phyloP scores from a whole-genome alignment of 192 early-diverging fungal species.

The Coemansia sp. region DNA sequence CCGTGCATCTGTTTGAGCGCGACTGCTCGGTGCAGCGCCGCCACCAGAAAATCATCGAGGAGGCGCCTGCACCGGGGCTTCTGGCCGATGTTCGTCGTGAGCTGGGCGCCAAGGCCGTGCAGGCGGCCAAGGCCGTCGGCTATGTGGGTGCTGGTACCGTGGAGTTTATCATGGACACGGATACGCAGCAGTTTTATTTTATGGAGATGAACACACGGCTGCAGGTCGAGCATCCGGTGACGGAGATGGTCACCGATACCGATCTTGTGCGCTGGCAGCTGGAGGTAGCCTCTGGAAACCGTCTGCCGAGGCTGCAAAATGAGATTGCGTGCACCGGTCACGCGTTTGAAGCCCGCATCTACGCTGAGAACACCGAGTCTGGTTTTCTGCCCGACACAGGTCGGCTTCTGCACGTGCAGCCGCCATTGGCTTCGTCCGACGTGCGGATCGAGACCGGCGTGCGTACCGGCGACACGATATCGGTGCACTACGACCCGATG shows the following conservation, averaged over 20 bases:
- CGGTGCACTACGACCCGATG: slow-evolving; percentile 94
- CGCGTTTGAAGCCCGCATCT: slow-evolving; percentile 97
- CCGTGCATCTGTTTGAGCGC: slow-evolving; percentile 91
- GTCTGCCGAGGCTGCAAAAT: slow-evolving; percentile 62
- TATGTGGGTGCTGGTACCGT: slow-evolving; percentile 96
- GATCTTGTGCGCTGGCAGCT: slow-evolving; percentile 96
- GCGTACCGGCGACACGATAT: slow-evolving; percentile 84
- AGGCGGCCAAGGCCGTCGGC: slow-evolving; percentile 87
- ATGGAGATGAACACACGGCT: slow-evolving; percentile 98
- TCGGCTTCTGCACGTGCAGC: slow-evolving; percentile 73
- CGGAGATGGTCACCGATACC: slow-evolving; percentile 92
- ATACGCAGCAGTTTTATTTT: slow-evolving; percentile 87
- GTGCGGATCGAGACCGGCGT: slow-evolving; percentile 94
- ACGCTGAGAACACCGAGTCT: slow-evolving; percentile 90
- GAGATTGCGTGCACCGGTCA: slow-evolving; percentile 76
- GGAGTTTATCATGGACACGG: slow-evolving; percentile 94
- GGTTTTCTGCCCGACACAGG: slow-evolving; percentile 94
- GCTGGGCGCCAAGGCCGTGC: slow-evolving; percentile 87
- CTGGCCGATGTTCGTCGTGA: slow-evolving; percentile 66
- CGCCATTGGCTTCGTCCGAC: slow-evolving; percentile 60
- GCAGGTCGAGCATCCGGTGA: slow-evolving; percentile 92
- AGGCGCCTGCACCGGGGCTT: slow-evolving; percentile 89
- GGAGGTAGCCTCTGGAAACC: slow-evolving; percentile 90
- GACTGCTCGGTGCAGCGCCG: slow-evolving; percentile 95
- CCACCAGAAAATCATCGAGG: slow-evolving; percentile 96